Evolutionary conservation across 768 basidiomycete species (phyloP).

Genomic region (Serendipita sp.): DNA sequence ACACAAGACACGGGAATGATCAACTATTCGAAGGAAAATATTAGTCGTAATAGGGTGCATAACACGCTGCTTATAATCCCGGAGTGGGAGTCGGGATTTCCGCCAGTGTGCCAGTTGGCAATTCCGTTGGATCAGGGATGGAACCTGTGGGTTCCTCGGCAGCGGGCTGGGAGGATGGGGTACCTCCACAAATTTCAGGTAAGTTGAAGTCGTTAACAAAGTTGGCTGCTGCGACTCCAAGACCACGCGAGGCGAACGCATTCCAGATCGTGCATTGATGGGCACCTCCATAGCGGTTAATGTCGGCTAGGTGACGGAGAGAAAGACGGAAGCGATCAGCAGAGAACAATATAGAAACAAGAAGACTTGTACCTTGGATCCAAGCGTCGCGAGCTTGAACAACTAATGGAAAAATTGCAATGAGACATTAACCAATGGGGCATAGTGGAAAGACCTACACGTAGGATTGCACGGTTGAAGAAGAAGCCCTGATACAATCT

Average conservation of each 20-base stretch:
- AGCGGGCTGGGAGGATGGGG: too few species aligned
- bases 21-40: too few species aligned
- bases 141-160: too few species aligned
- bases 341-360: too few species aligned
- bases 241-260: constrained; percentile 10
- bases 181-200: constrained; percentile 17
- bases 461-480: constrained; percentile 6
- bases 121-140: too few species aligned
- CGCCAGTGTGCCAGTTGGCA: too few species aligned
- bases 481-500: constrained; percentile 17
- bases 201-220: constrained; percentile 20
- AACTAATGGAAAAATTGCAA: not conserved
- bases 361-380: not conserved
- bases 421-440: not conserved
- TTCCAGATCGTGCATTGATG: constrained; percentile 8
- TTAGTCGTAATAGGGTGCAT: too few species aligned
- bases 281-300: constrained; percentile 6
- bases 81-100: too few species aligned
- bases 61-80: too few species aligned
- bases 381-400: constrained; percentile 5
- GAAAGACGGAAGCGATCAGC: too few species aligned
- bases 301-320: constrained; percentile 17
- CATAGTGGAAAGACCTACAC: not conserved
- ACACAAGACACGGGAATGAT: too few species aligned
- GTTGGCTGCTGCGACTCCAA: too few species aligned